Conservation (phyloP, 169 alveolate species). For the Eimeria acervulina region DNA sequence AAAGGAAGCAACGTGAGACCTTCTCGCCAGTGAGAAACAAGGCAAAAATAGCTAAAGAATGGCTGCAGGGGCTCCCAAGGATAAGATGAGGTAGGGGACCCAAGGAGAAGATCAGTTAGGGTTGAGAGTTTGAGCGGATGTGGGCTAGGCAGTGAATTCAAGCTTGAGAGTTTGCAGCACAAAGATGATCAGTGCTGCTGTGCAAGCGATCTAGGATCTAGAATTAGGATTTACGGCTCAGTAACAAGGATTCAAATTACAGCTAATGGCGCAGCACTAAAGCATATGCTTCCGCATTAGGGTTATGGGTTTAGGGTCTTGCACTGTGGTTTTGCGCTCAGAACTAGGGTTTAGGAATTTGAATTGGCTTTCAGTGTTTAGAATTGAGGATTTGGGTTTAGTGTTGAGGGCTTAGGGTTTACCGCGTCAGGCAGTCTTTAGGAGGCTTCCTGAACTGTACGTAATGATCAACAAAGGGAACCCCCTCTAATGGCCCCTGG, state of each 20-base stretch:
- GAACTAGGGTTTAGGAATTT: background rate
- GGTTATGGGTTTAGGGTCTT: background rate
- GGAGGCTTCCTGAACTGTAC: slow-evolving; percentile 89
- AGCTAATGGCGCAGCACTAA: background rate
- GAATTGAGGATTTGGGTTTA: background rate
- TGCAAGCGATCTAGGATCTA: background rate
- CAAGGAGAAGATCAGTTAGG: too few species aligned
- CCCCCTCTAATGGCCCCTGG: slow-evolving; percentile 85
- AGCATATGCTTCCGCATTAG: background rate
- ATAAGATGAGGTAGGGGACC: too few species aligned
- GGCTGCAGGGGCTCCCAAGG: background rate
- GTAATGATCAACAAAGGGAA: slow-evolving; percentile 91
- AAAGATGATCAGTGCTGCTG: too few species aligned
- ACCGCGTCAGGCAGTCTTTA: slow-evolving; percentile 91
- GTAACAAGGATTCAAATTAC: too few species aligned
- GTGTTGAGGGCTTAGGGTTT: background rate
- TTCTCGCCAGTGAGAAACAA: background rate
- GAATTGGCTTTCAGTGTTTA: background rate
- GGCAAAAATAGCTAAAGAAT: background rate
- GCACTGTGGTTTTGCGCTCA: background rate
- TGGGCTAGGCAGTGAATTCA: background rate
- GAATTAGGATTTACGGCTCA: background rate
- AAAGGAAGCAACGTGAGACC: background rate
- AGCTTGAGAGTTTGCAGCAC: too few species aligned
- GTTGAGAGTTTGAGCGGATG: background rate